Base-by-base conservation (phyloP, 1,284 basidiomycete species). In the Tetrapyrgos nigripes region DNA sequence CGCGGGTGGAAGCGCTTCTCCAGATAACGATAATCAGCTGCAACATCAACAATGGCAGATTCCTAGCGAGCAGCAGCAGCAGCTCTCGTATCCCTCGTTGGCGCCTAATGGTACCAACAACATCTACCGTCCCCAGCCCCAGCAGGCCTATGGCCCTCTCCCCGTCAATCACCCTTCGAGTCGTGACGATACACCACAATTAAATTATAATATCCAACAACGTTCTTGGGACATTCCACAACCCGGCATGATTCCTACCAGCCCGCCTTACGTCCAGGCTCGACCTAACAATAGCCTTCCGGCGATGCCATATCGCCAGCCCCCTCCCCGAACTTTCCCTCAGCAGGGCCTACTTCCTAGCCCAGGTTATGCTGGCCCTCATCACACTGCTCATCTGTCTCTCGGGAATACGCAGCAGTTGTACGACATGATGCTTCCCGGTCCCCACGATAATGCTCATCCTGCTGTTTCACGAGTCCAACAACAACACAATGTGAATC, bases 401-500 rank as follows among this genome's bases (percentile, higher is more conserved):
- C 75, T 91, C 54, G 86, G 84, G 59, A 89, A 84, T 68, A 79
- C 85, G 19, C 89, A 91, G 66, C 90, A 91, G 66, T 66, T 91
- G 59, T 92, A 91, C 64, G 89, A 92, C 67, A 88, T 91, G 85
- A 87, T 91, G 82, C 73, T 87, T 51, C 84, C 87, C 49, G 74
- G 70, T 10, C 79, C 81, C 59, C 76, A 79, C 55, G 86, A 89
- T 62, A 80, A 81, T 59, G 76, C 78, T 61, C 83, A 84, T 64
- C 83, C 89, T 44, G 84, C 87, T 23, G 84, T 90, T 59, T 81
- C 83, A 57, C 88, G 90, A 63, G 83, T 89, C 52, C 91, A 92
- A 70, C 89, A 91, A 66, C 89, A 89, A 66, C 86, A 87, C 68
- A 85, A 84, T 64, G 79, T 81, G 50, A 40, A n/a, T 17, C 37